These are phyloP conservation scores for Diaporthe sp. DNA, from an alignment of 2,329 filamentous ascomycete species.

Conservation along the genomic window DNA sequence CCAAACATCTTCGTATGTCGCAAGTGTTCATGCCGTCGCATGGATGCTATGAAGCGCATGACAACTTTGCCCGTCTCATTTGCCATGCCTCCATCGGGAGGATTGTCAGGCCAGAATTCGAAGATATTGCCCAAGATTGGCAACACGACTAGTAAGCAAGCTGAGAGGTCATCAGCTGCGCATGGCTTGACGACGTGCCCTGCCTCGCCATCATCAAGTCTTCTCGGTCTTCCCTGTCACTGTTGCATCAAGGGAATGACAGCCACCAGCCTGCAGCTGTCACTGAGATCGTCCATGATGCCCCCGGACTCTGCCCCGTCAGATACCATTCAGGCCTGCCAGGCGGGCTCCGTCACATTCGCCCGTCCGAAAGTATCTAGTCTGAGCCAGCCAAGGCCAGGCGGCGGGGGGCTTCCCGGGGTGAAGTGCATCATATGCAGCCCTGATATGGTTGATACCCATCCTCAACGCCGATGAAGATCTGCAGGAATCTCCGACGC, in stretches of 20 bases:
- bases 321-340: background rate
- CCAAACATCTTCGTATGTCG: background rate
- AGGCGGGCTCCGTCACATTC: background rate
- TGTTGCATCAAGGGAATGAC: background rate
- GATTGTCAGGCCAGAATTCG: background rate
- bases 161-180: background rate
- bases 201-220: background rate
- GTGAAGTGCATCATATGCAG: background rate
- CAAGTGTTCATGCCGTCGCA: background rate
- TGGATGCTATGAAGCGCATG: background rate
- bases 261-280: conserved; percentile 1
- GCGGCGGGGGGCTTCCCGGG: background rate
- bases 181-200: background rate
- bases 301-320: background rate
- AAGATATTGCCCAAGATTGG: background rate
- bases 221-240: background rate
- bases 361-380: background rate
- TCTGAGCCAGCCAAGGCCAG: background rate
- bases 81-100: background rate
- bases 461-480: background rate
- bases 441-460: background rate
- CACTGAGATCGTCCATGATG: background rate
- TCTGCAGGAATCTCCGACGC: background rate
- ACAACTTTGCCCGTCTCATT: conserved; percentile 16
- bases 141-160: background rate